Percentiles rank a stretch among this genome's conserved stretches.
These are phyloP conservation scores for Amanita inopinata DNA, from an alignment of 768 basidiomycete species.

Conservation along the genomic window DNA sequence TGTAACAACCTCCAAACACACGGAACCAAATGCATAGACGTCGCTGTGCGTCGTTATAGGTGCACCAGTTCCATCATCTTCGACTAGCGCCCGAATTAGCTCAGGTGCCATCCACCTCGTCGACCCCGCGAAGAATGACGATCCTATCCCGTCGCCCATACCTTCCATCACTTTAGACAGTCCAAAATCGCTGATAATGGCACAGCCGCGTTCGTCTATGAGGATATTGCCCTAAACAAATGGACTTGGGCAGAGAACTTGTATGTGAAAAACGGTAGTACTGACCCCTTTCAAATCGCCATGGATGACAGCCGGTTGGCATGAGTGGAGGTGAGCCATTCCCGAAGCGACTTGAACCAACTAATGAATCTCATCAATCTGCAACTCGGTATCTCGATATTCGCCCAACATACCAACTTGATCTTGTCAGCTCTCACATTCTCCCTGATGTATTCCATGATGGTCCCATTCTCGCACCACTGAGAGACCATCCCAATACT, in stretches of 20 bases:
- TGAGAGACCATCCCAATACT: constrained; percentile 58
- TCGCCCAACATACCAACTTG: constrained; percentile 34
- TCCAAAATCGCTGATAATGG: constrained; percentile 56
- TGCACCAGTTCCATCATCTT: constrained; percentile 33
- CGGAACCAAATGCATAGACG: constrained; percentile 50
- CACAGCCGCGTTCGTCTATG: constrained; percentile 38
- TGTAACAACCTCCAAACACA: constrained; percentile 43
- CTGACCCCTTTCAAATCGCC: constrained; percentile 54
- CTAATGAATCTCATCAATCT: constrained; percentile 18
- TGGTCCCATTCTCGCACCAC: constrained; percentile 54
- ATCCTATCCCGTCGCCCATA: constrained; percentile 26
- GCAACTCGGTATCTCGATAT: no score
- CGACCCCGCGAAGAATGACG: constrained; percentile 38
- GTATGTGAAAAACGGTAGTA: constrained; percentile 7
- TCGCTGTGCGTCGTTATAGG: constrained; percentile 44
- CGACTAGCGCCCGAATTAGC: constrained; percentile 38
- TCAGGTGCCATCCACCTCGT: constrained; percentile 55
- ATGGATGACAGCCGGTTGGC: constrained; percentile 44
- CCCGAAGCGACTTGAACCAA: constrained; percentile 47
- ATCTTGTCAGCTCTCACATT: constrained; percentile 38
- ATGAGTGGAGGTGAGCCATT: constrained; percentile 46
- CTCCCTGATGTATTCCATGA: constrained; percentile 37
- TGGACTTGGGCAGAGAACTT: not conserved
- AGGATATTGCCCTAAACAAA: constrained; percentile 45
- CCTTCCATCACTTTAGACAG: constrained; percentile 51